A percentile compares a stretch with the other conserved stretches of the same genome.
Conservation (phyloP, 2,329 filamentous ascomycete species). For the Coniochaeta sp. region DNA sequence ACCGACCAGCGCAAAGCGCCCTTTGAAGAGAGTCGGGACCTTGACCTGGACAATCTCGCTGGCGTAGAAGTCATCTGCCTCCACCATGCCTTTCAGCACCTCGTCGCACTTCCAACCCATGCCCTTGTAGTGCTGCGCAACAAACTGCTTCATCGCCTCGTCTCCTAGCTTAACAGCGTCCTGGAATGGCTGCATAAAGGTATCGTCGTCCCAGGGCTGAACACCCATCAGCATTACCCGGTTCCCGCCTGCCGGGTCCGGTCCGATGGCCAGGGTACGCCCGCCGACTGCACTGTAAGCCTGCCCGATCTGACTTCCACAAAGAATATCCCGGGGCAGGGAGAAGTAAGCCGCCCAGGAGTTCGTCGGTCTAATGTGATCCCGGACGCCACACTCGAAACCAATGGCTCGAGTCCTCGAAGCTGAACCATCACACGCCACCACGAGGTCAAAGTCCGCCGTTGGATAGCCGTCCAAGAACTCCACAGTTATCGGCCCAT, state of each 20-base stretch:
- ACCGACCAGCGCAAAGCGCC: constrained; percentile 30
- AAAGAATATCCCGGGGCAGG: background rate
- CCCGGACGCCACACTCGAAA: constrained; percentile 25
- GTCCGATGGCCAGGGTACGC: constrained; percentile 29
- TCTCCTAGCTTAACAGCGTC: constrained; percentile 28
- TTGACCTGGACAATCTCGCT: constrained; percentile 30
- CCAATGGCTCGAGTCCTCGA: constrained; percentile 39
- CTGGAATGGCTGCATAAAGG: constrained; percentile 26
- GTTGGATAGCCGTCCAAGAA: constrained; percentile 27
- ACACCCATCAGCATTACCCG: constrained; percentile 27
- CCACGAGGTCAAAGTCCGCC: constrained; percentile 35
- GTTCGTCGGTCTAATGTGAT: constrained; percentile 4
- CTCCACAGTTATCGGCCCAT: constrained; percentile 6
- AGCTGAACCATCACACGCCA: constrained; percentile 39
- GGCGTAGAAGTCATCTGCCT: constrained; percentile 30
- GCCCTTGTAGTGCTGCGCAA: constrained; percentile 22
- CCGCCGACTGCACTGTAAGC: constrained; percentile 22
- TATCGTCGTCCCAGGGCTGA: constrained; percentile 18
- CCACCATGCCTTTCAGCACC: constrained; percentile 27
- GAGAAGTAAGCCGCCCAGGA: constrained; percentile 7
- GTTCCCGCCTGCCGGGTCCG: constrained; percentile 21
- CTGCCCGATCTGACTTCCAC: constrained; percentile 14
- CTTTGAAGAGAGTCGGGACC: constrained; percentile 25
- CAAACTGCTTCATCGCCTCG: constrained; percentile 22
- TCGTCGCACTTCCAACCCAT: constrained; percentile 34